Evolutionary conservation across 345 rosid genomes (phyloP), one percentile per base, ranked within the genome.

Genomic region (Ceriops decandra): DNA sequence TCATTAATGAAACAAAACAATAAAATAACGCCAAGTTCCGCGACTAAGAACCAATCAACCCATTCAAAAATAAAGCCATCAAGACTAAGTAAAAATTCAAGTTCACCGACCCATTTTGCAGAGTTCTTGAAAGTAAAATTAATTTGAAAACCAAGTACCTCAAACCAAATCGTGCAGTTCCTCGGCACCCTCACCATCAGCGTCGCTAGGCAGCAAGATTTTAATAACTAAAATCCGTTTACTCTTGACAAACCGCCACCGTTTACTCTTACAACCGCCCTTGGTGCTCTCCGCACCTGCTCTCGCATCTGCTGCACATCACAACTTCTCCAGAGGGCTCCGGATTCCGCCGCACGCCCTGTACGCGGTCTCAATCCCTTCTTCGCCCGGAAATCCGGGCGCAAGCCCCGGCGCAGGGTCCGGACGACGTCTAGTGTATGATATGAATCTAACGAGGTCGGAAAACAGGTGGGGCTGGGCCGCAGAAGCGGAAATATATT

Each of bases 251-350:
- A 88, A 74, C 10, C 93, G 99, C 97, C 96, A 90, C 52, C 82
- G 80, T 75, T 88, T 84, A 72, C 91, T 88, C 81, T 84, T 78
- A 68, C 74, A 87, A 13, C 95, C 95, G 42, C 76, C 73, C 64
- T 61, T 67, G 7, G 56, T 97, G 91, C 76, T 83, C 83, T 49
- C 54, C 76, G 68, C 98, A 93, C 31, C 95, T 92, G 8, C 90
- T 81, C 84, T 91, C 98, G 71, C 97, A 91, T 28, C 86, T 93
- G 72, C 91, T 97, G 85, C 99, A 91, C 22, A 93, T 91, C 46
- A 90, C 78, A 21, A 87, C 87, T 30, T 68, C 69, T 11, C 71
- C 84, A 27, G 72, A 32, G 21, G n/a, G 70, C 68, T 70, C 75
- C 33, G 81, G 79, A 64, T 36, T 70, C 63, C 91, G 87, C 68